Evolutionary conservation across 495 filamentous ascomycete species (phyloP), one percentile per base, ranked within the genome.

Genomic region (Annulohypoxylon nitens): DNA sequence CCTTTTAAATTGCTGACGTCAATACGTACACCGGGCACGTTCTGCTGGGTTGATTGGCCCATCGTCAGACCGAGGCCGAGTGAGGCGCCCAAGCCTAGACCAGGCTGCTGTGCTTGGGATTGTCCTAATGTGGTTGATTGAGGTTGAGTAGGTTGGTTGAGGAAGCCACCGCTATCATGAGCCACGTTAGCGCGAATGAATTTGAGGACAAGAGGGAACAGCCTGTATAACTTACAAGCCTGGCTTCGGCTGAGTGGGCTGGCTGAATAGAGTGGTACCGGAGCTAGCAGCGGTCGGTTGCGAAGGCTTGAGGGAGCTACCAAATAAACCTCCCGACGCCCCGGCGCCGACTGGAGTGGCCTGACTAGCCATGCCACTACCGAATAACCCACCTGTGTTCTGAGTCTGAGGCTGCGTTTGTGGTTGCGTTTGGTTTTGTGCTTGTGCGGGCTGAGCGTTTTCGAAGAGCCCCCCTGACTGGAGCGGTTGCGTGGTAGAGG

Each of bases 1-100:
- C 92, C 88, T 10, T 92, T 87, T 23, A 98, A 84, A 76, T 93
- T 90, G 78, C 86, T 87, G 33, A 92, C 77, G 80, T 94, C 91
- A 39, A 97, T 90, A 61, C 91, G 90, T 16, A 94, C 93, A 6
- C 93, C 93, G 6, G 92, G 88, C 6, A 90, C 83, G 1, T 81
- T 81, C 59, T 87, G 86, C 53, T 82, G 82, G 12, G 74, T 78
- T 73, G 78, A 79, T 65, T 88, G 87, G 63, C 85, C 79, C 70
- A 86, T 79, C 14, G 81, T 82, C 5, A 85, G 74, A 60, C 83
- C 81, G n/a, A 78, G 74, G 37, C 74, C 75, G 53, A 79, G 66
- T 20, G 71, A 70, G 18, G 64, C 70, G 33, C 78, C 78, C 10
- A 78, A 61, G 4, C 77, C 73, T 11, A 81, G 57, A n/a, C 68